Evolutionary conservation across 176 grass and related monocot genomes (phyloP).

Genomic region (Oryza brachyantha): DNA sequence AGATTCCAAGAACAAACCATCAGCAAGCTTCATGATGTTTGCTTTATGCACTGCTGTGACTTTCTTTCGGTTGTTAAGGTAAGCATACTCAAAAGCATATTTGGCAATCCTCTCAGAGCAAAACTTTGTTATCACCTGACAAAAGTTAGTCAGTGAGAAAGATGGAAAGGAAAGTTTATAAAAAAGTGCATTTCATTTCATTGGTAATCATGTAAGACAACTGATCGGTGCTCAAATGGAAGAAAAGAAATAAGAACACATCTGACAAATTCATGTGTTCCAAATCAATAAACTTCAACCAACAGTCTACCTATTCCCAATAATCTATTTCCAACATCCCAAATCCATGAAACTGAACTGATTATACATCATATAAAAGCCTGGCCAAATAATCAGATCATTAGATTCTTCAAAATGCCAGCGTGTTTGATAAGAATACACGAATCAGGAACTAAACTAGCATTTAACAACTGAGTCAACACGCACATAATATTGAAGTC

Average conservation of each 20-base stretch:
- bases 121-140: slow-evolving; percentile 99
- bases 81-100: slow-evolving; percentile 97
- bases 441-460: slow-evolving; percentile 5
- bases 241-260: slow-evolving; percentile 1
- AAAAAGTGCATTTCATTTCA: slow-evolving; percentile 15
- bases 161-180: slow-evolving; percentile 16
- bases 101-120: slow-evolving; percentile 89
- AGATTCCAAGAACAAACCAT: slow-evolving; percentile 96
- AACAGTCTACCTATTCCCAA: neutral
- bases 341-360: slow-evolving; percentile 15
- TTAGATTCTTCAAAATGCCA: neutral
- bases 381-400: neutral
- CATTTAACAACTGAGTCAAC: neutral
- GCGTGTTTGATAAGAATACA: neutral
- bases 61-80: slow-evolving; percentile 95
- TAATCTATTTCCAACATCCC: neutral
- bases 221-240: neutral
- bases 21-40: slow-evolving; percentile 98
- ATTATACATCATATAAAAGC: neutral
- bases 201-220: neutral
- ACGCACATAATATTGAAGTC: neutral
- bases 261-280: neutral
- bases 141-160: slow-evolving; percentile 46
- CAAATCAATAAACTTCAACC: neutral
- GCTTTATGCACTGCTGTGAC: slow-evolving; percentile 96